Base-by-base conservation (phyloP, 2,329 filamentous ascomycete genomes). In the Colletotrichum cereale region DNA sequence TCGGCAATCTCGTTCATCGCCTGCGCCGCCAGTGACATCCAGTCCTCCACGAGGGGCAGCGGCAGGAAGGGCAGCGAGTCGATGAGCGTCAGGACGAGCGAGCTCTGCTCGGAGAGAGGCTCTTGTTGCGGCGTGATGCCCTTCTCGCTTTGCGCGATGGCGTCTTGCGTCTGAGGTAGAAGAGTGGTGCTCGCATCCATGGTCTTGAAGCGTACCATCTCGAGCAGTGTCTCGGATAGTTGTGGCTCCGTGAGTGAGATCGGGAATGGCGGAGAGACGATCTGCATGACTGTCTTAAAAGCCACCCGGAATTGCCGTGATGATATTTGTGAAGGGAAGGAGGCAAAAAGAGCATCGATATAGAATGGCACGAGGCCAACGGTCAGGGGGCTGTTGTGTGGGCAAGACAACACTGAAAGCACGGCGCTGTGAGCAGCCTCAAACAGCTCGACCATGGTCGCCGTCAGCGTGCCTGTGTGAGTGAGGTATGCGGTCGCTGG, bases 221-320 rank as follows among this genome's bases (percentile, higher is more conserved):
- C 95, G 16, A 97, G 85, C 1, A 97, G 83, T 1, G 91, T 92
- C 73, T 95, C 93, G 2, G 93, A 91, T n/a, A 97, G 87, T 68
- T 92, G 87, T 0, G 93, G 93, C 73, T 96, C 91, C 6, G 87
- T 87, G 57, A 89, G 90, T 42, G 92, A 90, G 50, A 97, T 87
- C 1, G 90, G 88, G 47, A 93, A 94, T 0, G 95, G 95, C 3
- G 95, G 94, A 3, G 92, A 91, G 14, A 94, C 90, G 71, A 97
- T 91, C 76, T 92, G 92, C 80, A 97, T 89, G 56, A 97, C 85
- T 2, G 94, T 96, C 79, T 92, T 93, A 85, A 97, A 95, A 14
- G 95, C 95, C 12, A 97, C 86, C 38, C 95, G 89, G 84, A 98
- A 97, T 79, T 98, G 95, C 21, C 95, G 90, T 0, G 93, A 87